Conservation (phyloP, 129 eudicot species). For the Pittosporum tobira region DNA sequence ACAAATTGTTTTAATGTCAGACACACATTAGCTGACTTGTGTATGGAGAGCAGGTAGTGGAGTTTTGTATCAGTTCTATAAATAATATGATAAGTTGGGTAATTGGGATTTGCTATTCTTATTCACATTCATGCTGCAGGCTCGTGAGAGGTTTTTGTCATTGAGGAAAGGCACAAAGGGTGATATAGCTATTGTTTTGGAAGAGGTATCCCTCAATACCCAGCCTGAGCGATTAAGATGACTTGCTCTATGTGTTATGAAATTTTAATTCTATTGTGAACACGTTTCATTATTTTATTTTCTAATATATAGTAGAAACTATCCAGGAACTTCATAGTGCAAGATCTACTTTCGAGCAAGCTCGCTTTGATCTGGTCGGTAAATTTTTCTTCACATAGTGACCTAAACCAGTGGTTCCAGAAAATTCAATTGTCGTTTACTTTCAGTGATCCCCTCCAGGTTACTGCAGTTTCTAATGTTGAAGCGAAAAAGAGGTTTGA, state of each 20-base stretch:
- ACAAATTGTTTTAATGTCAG: background rate
- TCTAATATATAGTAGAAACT: conserved; percentile 13
- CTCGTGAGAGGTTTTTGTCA: conserved; percentile 89
- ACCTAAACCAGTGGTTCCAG: background rate
- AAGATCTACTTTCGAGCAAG: conserved; percentile 93
- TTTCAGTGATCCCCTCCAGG: conserved; percentile 32
- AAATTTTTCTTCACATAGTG: background rate
- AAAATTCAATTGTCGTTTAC: background rate
- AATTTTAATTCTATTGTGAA: background rate
- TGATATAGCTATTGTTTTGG: conserved; percentile 66
- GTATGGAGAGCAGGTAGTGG: background rate
- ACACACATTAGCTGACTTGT: background rate
- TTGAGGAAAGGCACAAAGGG: conserved; percentile 88
- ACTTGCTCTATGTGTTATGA: background rate
- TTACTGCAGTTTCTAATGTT: conserved; percentile 86
- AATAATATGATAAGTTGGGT: background rate
- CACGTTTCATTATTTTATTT: background rate
- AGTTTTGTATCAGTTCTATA: background rate
- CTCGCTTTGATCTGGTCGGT: conserved; percentile 87
- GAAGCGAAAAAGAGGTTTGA: conserved; percentile 98
- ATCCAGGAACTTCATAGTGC: conserved; percentile 90
- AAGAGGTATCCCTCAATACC: conserved; percentile 64
- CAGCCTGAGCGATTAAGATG: background rate
- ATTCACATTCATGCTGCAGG: conserved; percentile 35
- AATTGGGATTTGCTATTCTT: background rate